phyloP scores from a whole-genome alignment of 768 basidiomycete genomes.

The Cystofilobasidium ferigula region DNA sequence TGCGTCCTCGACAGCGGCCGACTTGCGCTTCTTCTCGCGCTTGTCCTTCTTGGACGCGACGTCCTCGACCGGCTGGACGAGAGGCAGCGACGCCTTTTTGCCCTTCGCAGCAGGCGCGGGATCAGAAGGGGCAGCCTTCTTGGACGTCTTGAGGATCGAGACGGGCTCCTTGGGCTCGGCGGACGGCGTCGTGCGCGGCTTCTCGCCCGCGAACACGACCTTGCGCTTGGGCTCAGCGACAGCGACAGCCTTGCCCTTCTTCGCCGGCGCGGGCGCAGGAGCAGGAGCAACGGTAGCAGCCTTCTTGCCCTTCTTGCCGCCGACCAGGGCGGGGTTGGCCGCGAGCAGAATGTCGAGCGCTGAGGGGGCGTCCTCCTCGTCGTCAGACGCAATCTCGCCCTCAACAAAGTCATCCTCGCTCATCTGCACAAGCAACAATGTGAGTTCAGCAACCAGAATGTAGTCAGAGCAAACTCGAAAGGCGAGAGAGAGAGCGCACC shows the following conservation, averaged over 20 bases:
- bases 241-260: constrained; percentile 14
- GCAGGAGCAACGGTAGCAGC: constrained; percentile 4
- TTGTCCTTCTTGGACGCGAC: constrained; percentile 20
- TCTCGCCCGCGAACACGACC: constrained; percentile 16
- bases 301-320: constrained; percentile 21
- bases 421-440: constrained; percentile 16
- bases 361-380: constrained; percentile 19
- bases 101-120: background rate
- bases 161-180: constrained; percentile 24
- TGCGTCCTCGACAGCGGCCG: constrained; percentile 1
- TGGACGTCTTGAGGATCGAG: constrained; percentile 27
- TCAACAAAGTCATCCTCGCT: constrained; percentile 32
- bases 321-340: constrained; percentile 17
- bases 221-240: constrained; percentile 19
- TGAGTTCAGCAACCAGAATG: constrained; percentile 29
- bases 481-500: constrained; percentile 22
- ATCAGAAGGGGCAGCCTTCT: constrained; percentile 9
- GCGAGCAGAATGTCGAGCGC: constrained; percentile 24
- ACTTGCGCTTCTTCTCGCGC: constrained; percentile 13
- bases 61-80: background rate
- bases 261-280: constrained; percentile 3
- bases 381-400: constrained; percentile 32
- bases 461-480: constrained; percentile 28
- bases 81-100: background rate
- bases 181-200: constrained; percentile 15